Evolutionary conservation across 495 filamentous ascomycete genomes (phyloP), one percentile per base, ranked within the genome.

Genomic region (Hypoxylon lienhwacheense): DNA sequence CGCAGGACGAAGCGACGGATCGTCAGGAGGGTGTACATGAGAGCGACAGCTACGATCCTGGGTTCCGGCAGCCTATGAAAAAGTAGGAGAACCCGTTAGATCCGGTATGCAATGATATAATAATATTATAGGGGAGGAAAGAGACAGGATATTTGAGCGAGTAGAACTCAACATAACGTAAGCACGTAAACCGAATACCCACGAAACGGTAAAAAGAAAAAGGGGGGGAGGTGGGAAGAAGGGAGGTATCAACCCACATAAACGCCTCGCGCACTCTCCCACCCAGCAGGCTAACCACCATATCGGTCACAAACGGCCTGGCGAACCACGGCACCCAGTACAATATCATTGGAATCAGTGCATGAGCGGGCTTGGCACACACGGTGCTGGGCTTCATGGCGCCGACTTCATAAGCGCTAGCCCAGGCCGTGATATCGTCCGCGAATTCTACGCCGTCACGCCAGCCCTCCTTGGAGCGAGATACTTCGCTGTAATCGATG

Each of bases 381-480:
- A 65, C 34, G 5, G 7, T 26, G 15, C 59, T 67, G 0, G 65
- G 65, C 45, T 58, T 67, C 84, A 89, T 86, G 33, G 56, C 67
- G 16, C 65, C 58, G 36, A 54, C 64, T 64, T 87, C 83, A 60
- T 87, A 88, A 8, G 54, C 56, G 37, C 73, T 65, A n/a, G 77
- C 76, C 85, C 85, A 88, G 11, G 64, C 73, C 2, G 61, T 66
- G 15, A 86, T 65, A 40, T 87, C 82, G n/a, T 87, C 81, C 6
- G 81, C 67, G 75, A 82, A 88, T 14, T 87, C 79, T 41, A 85
- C 64, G 0, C 85, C 85, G 66, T 88, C 83, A 1, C 32, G 56
- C 70, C 82, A 88, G 0, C 75, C 74, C 1, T 34, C 10, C 14
- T 55, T 47, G 7, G 70, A 37, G 26, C 64, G 53, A 42, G 63